Conservation (phyloP, 257 asterid species). For the Parsonsia alboflavescens region DNA sequence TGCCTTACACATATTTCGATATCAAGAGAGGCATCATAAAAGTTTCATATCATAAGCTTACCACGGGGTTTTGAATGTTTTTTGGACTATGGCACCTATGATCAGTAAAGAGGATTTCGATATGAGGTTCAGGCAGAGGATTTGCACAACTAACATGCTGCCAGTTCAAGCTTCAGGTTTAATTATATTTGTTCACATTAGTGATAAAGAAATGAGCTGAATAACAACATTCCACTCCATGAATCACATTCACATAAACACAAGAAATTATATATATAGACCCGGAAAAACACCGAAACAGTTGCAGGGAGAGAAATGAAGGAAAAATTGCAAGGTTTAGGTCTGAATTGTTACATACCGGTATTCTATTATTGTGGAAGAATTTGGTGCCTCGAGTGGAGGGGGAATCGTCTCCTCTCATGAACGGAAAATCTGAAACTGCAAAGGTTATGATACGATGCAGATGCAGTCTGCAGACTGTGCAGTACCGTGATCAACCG, state of each 20-base stretch:
- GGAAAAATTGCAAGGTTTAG: no score
- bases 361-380: no score
- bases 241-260: not conserved
- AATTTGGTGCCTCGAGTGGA: no score
- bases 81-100: constrained; percentile 53
- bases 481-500: no score
- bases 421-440: no score
- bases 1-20: not conserved
- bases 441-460: no score
- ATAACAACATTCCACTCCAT: not conserved
- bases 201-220: not conserved
- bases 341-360: no score
- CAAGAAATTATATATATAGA: not conserved
- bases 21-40: constrained; percentile 4
- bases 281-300: no score
- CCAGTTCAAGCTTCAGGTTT: constrained; percentile 75
- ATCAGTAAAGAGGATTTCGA: constrained; percentile 55
- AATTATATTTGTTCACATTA: constrained; percentile 15
- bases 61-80: constrained; percentile 27
- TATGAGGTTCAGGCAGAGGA: constrained; percentile 61
- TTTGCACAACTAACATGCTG: constrained; percentile 61
- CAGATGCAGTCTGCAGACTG: no score
- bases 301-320: no score
- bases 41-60: constrained; percentile 19
- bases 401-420: no score